These are phyloP conservation scores for Corrigiola litoralis DNA, from an alignment of 179 eudicot species.

Conservation along the genomic window DNA sequence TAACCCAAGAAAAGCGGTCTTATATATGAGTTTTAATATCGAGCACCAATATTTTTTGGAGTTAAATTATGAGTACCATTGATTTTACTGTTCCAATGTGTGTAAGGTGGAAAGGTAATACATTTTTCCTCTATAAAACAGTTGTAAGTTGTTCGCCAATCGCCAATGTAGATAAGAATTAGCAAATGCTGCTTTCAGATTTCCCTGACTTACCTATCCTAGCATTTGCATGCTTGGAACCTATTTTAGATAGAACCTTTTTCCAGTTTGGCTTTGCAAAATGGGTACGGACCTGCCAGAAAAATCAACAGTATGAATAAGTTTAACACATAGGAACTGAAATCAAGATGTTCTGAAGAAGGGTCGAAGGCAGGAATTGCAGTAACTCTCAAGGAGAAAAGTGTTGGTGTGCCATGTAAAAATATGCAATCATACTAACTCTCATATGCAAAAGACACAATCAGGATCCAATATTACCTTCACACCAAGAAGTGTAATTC, in stretches of 20 bases:
- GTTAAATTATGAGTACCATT: too few relatives aligned
- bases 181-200: not conserved
- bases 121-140: too few relatives aligned
- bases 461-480: too few relatives aligned
- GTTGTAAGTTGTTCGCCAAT: too few relatives aligned
- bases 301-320: not conserved
- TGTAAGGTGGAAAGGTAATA: too few relatives aligned
- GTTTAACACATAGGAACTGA: not conserved
- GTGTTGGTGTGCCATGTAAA: not conserved
- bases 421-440: not conserved
- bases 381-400: not conserved
- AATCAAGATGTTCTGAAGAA: not conserved
- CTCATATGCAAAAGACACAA: not conserved
- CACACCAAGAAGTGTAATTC: too few relatives aligned
- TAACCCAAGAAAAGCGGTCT: too few relatives aligned
- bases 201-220: constrained; percentile 62
- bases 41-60: constrained; percentile 1
- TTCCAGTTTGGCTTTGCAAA: constrained; percentile 98
- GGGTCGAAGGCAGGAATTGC: not conserved
- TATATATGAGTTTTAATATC: constrained; percentile 1
- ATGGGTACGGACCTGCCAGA: constrained; percentile 81
- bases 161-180: not conserved
- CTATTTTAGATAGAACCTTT: constrained; percentile 73
- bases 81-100: too few relatives aligned
- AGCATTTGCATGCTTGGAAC: constrained; percentile 83